These are phyloP conservation scores for Erigeron philadelphicus DNA, from an alignment of 140 eudicot genomes.

Conservation along the genomic window DNA sequence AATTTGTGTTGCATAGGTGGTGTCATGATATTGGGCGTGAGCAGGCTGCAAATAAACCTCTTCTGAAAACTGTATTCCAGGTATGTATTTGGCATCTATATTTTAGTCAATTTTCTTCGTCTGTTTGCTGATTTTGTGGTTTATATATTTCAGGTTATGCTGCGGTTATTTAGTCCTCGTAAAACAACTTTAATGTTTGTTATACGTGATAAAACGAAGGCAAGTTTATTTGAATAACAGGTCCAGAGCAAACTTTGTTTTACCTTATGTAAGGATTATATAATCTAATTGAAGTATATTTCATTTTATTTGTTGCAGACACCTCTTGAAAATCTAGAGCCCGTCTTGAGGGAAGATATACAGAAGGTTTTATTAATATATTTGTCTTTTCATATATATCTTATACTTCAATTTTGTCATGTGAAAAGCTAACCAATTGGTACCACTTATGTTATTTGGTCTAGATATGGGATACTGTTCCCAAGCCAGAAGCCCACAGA, in stretches of 20 bases:
- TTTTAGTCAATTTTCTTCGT: constrained; percentile 4
- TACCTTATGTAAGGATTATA: constrained; percentile 5
- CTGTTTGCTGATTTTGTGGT: constrained; percentile 17
- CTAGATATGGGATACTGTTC: constrained; percentile 98
- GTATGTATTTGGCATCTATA: constrained; percentile 51
- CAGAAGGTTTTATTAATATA: constrained; percentile 51
- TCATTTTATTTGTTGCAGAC: constrained; percentile 48
- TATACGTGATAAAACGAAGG: constrained; percentile 94
- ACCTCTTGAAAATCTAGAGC: constrained; percentile 91
- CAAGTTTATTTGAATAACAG: constrained; percentile 27
- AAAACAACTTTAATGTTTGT: constrained; percentile 94
- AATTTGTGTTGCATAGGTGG: constrained; percentile 57
- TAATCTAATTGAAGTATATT: constrained; percentile 7
- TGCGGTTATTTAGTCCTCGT: constrained; percentile 97
- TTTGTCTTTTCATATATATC: neutral
- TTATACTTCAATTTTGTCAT: neutral
- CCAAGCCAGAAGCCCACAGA: constrained; percentile 93
- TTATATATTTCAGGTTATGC: constrained; percentile 66
- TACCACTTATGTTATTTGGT: constrained; percentile 17
- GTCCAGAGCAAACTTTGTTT: neutral
- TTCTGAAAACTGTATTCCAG: constrained; percentile 91
- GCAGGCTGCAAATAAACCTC: constrained; percentile 99
- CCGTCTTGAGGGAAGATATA: constrained; percentile 90
- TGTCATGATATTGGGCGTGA: constrained; percentile 99
- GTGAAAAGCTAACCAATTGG: neutral